phyloP scores from a whole-genome alignment of 805 yeast genomes.

The Starmerella asiatica region DNA sequence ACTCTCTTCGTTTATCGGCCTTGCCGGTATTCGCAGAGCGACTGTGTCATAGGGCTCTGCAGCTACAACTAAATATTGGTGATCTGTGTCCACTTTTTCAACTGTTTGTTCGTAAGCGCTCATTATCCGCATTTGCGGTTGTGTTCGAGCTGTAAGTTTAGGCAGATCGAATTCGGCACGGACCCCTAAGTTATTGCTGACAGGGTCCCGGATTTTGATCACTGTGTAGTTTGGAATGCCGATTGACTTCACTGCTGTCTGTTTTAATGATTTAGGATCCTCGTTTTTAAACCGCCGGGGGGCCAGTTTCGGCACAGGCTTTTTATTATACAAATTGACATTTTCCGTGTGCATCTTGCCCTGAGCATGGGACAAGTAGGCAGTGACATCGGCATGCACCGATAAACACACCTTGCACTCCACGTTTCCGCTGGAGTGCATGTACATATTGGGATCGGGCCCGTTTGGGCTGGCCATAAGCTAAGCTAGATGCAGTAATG shows the following conservation, averaged over 20 bases:
- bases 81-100: conserved; percentile 35
- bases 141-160: conserved; percentile 32
- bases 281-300: background rate
- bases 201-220: conserved; percentile 53
- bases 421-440: conserved; percentile 40
- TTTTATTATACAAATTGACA: conserved; percentile 47
- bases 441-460: conserved; percentile 1
- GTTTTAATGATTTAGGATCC: conserved; percentile 27
- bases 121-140: conserved; percentile 64
- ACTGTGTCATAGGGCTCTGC: conserved; percentile 84
- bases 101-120: conserved; percentile 54
- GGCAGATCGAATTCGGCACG: conserved; percentile 48
- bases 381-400: conserved; percentile 62
- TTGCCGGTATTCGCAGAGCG: conserved; percentile 58
- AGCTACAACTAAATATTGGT: conserved; percentile 64
- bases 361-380: conserved; percentile 70
- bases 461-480: background rate
- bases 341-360: conserved; percentile 73
- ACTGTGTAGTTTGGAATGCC: conserved; percentile 65
- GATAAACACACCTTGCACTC: conserved; percentile 82
- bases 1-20: conserved; percentile 31
- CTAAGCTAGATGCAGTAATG: too few species aligned
- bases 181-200: conserved; percentile 48
- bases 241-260: conserved; percentile 36
- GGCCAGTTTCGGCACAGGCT: conserved; percentile 20